Percentiles rank a stretch among this genome's conserved stretches.
Conservation (phyloP, 208 protist genomes). For the Borovskyia barvae region DNA sequence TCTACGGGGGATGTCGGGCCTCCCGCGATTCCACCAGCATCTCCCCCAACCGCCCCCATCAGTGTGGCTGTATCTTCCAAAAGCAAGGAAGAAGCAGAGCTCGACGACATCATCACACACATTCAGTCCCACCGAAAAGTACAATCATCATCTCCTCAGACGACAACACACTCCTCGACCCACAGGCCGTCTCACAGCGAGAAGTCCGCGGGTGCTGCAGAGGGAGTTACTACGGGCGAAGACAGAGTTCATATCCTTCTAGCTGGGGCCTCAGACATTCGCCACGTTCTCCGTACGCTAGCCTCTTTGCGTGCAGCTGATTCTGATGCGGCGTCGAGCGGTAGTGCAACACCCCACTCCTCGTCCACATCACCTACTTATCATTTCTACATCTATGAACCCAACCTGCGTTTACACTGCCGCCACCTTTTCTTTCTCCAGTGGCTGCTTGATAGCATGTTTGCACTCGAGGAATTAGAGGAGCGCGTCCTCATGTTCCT, state of each 20-base stretch:
- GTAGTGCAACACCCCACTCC: not conserved
- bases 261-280: conserved; percentile 73
- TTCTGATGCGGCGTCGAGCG: not conserved
- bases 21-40: not conserved
- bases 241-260: conserved; percentile 56
- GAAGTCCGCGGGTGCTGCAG: too few species aligned
- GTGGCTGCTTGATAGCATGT: conserved; percentile 90
- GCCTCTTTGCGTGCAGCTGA: conserved; percentile 43
- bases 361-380: conserved; percentile 18
- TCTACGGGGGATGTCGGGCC: too few species aligned
- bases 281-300: conserved; percentile 84
- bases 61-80: not conserved
- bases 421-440: conserved; percentile 90
- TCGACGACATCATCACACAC: conserved; percentile 49
- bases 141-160: too few species aligned
- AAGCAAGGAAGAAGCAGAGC: conserved; percentile 25
- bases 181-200: too few species aligned
- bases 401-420: conserved; percentile 80
- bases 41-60: not conserved
- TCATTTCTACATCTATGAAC: conserved; percentile 90
- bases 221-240: too few species aligned
- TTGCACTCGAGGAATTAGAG: conserved; percentile 82
- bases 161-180: too few species aligned
- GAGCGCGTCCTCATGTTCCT: conserved; percentile 91
- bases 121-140: conserved; percentile 18